phyloP scores from a whole-genome alignment of 768 basidiomycete genomes.

The Guyanaporus albipodus region DNA sequence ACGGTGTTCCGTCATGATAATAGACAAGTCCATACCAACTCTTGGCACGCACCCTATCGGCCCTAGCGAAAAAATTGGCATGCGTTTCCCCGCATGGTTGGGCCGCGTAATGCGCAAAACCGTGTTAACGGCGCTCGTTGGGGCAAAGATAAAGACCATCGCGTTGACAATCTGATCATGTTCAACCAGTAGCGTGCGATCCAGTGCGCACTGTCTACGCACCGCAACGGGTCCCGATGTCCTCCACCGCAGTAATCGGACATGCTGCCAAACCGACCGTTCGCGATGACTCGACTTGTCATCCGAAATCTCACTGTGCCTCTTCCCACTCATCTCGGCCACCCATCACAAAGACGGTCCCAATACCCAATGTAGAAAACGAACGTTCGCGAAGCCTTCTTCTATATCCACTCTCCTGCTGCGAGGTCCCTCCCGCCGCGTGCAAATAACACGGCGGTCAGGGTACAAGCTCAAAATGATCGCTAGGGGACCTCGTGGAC shows the following conservation, averaged over 20 bases:
- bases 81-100: conserved; percentile 50
- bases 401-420: conserved; percentile 55
- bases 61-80: conserved; percentile 41
- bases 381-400: conserved; percentile 61
- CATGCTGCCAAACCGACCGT: conserved; percentile 54
- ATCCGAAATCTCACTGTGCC: conserved; percentile 30
- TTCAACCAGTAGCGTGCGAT: conserved; percentile 36
- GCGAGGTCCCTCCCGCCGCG: conserved; percentile 72
- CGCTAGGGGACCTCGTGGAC: conserved; percentile 47
- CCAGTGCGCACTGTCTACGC: not conserved
- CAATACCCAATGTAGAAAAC: conserved; percentile 67
- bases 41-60: conserved; percentile 35
- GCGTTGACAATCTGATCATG: conserved; percentile 53
- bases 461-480: conserved; percentile 66
- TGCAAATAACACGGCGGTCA: conserved; percentile 71
- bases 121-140: conserved; percentile 59
- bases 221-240: conserved; percentile 23
- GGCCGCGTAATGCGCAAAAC: conserved; percentile 57
- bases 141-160: conserved; percentile 60
- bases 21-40: conserved; percentile 13
- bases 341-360: conserved; percentile 68
- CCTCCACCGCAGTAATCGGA: conserved; percentile 58
- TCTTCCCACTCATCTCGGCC: too few species aligned
- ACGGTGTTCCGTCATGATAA: conserved; percentile 48
- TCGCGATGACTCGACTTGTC: conserved; percentile 29